Evolutionary conservation across 1,284 basidiomycete species (phyloP).

Genomic region (Rhodotorula sp.): DNA sequence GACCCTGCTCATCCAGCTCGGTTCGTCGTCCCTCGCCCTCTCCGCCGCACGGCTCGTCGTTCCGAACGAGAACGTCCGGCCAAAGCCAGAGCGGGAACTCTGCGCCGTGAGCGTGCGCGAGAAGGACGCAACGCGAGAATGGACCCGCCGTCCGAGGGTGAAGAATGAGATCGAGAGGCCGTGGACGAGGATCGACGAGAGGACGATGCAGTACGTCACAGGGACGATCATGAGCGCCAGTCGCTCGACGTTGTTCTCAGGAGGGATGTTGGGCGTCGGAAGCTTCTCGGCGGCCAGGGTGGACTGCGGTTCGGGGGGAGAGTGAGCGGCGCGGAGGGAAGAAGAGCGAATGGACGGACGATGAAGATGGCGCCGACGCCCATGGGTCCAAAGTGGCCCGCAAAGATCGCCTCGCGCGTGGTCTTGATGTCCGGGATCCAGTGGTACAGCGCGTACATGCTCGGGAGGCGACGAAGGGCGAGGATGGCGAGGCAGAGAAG

Average conservation of each 20-base stretch:
- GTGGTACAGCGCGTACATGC: slow-evolving; percentile 75
- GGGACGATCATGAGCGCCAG: slow-evolving; percentile 78
- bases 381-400: slow-evolving; percentile 61
- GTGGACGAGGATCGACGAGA: slow-evolving; percentile 71
- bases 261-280: slow-evolving; percentile 60
- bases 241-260: slow-evolving; percentile 64
- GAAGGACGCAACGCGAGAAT: slow-evolving; percentile 85
- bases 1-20: slow-evolving; percentile 78
- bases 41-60: slow-evolving; percentile 1
- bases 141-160: slow-evolving; percentile 82
- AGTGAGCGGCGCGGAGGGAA: background rate
- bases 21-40: slow-evolving; percentile 52
- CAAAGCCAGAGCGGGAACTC: slow-evolving; percentile 41
- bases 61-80: slow-evolving; percentile 18
- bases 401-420: slow-evolving; percentile 74
- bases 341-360: slow-evolving; percentile 51
- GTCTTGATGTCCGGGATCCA: slow-evolving; percentile 95
- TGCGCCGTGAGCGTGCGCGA: slow-evolving; percentile 65
- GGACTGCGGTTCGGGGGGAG: slow-evolving; percentile 10
- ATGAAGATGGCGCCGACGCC: slow-evolving; percentile 74
- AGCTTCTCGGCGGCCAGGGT: slow-evolving; percentile 65
- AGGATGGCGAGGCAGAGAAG: slow-evolving; percentile 78
- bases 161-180: slow-evolving; percentile 92
- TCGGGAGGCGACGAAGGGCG: slow-evolving; percentile 75
- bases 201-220: slow-evolving; percentile 86